These are phyloP conservation scores for Cystoderma amianthinum DNA, from an alignment of 768 basidiomycete species.

Conservation along the genomic window DNA sequence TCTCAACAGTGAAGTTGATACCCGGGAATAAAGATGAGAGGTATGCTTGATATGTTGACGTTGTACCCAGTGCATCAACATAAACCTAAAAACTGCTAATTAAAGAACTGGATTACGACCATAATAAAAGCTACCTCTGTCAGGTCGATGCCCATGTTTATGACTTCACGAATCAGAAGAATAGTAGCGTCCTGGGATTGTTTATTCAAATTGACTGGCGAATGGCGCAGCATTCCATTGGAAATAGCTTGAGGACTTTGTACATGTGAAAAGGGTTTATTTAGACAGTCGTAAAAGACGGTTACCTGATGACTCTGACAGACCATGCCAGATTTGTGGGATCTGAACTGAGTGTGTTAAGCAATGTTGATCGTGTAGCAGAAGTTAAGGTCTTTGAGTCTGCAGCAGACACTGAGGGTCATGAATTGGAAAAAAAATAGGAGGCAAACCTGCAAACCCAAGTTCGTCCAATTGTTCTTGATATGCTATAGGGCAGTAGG, in stretches of 20 bases:
- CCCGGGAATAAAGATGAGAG: conserved; percentile 77
- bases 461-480: conserved; percentile 65
- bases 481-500: conserved; percentile 84
- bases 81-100: conserved; percentile 50
- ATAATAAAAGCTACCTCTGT: conserved; percentile 49
- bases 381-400: conserved; percentile 90
- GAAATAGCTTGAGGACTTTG: conserved; percentile 87
- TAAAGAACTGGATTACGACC: neutral
- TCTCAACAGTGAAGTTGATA: conserved; percentile 81
- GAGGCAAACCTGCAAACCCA: conserved; percentile 79
- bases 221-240: conserved; percentile 79
- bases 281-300: neutral
- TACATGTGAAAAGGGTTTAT: neutral
- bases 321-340: conserved; percentile 75
- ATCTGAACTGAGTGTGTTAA: conserved; percentile 64
- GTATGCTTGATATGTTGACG: conserved; percentile 78
- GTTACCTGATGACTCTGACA: conserved; percentile 67
- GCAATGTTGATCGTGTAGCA: conserved; percentile 56
- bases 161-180: conserved; percentile 76
- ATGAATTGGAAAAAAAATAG: neutral
- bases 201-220: conserved; percentile 81
- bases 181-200: conserved; percentile 90
- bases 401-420: conserved; percentile 17
- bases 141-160: conserved; percentile 74
- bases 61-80: conserved; percentile 91